phyloP scores from a whole-genome alignment of 1,284 basidiomycete species.

The Leccinum proliferum region DNA sequence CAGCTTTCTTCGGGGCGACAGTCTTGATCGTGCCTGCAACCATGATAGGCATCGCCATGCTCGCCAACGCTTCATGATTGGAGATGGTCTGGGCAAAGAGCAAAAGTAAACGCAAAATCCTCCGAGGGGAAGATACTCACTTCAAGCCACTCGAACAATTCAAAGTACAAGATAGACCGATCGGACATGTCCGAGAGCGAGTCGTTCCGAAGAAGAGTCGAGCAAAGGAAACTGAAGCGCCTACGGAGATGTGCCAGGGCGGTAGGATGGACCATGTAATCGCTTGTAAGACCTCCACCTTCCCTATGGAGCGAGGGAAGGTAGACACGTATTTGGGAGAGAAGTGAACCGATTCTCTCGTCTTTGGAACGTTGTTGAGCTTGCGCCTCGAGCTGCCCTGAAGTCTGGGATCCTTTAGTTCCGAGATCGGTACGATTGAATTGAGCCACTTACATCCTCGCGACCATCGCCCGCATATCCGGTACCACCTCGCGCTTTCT shows the following conservation, averaged over 20 bases:
- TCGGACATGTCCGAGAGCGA: slow-evolving; percentile 91
- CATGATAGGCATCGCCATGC: slow-evolving; percentile 95
- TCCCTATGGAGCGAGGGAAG: slow-evolving; percentile 73
- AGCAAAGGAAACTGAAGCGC: slow-evolving; percentile 83
- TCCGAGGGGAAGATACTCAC: slow-evolving; percentile 35
- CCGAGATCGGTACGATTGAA: background rate
- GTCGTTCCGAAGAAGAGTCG: slow-evolving; percentile 81
- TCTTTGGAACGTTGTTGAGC: slow-evolving; percentile 70
- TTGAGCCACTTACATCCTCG: slow-evolving; percentile 67
- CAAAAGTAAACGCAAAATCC: slow-evolving; percentile 3
- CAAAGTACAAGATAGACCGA: slow-evolving; percentile 79
- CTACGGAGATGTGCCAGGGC: slow-evolving; percentile 84
- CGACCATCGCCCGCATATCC: slow-evolving; percentile 78
- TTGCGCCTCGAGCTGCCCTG: slow-evolving; percentile 73
- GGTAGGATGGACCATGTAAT: slow-evolving; percentile 86
- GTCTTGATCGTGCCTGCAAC: slow-evolving; percentile 64
- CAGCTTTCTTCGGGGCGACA: slow-evolving; percentile 46
- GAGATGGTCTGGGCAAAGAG: slow-evolving; percentile 64
- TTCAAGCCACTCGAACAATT: slow-evolving; percentile 87
- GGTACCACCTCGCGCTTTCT: slow-evolving; percentile 68
- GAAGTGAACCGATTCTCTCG: slow-evolving; percentile 59
- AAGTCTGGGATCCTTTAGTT: slow-evolving; percentile 42
- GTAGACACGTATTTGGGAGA: slow-evolving; percentile 68
- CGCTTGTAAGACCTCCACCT: slow-evolving; percentile 71
- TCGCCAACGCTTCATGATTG: slow-evolving; percentile 83